Percentiles rank a stretch among this genome's conserved stretches.
phyloP scores from a whole-genome alignment of 768 basidiomycete species.

The Nidularia pulvinata region DNA sequence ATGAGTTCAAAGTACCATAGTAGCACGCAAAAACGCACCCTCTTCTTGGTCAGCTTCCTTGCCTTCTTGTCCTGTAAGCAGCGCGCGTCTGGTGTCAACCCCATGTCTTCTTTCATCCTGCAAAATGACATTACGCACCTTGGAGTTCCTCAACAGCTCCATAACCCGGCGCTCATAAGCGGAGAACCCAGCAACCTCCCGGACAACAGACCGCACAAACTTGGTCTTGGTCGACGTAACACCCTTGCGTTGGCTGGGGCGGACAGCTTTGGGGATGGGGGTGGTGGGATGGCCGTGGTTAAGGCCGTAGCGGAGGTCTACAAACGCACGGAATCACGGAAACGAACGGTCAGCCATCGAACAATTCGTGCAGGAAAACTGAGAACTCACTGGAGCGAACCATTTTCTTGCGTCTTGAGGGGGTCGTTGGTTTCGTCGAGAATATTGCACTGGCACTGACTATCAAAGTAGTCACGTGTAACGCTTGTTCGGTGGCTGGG shows the following conservation, averaged over 20 bases:
- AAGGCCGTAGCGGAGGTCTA: slow-evolving; percentile 83
- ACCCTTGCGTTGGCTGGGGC: slow-evolving; percentile 94
- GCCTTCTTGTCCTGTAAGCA: slow-evolving; percentile 92
- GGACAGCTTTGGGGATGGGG: slow-evolving; percentile 67
- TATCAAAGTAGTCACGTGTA: slow-evolving; percentile 30
- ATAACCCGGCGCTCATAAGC: slow-evolving; percentile 98
- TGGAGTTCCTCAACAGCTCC: slow-evolving; percentile 98
- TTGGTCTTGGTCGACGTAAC: slow-evolving; percentile 86
- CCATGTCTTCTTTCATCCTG: not conserved
- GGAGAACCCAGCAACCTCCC: slow-evolving; percentile 98
- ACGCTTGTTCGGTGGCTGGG: slow-evolving; percentile 39
- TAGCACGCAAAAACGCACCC: slow-evolving; percentile 55
- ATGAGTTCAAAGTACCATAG: not conserved
- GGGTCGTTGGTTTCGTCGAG: slow-evolving; percentile 28
- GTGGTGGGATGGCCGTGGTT: slow-evolving; percentile 94
- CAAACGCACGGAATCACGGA: not conserved
- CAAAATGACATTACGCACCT: slow-evolving; percentile 48
- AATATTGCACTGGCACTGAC: slow-evolving; percentile 11
- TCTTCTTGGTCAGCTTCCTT: slow-evolving; percentile 98
- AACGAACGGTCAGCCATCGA: not conserved
- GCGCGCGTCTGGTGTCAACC: not conserved
- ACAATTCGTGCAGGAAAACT: not conserved
- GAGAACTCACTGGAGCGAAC: slow-evolving; percentile 68
- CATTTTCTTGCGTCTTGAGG: slow-evolving; percentile 71
- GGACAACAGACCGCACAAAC: slow-evolving; percentile 91